A percentile compares a stretch with the other conserved stretches of the same genome.
phyloP scores from a whole-genome alignment of 2,329 filamentous ascomycete genomes.

The Raffaelea arxii region DNA sequence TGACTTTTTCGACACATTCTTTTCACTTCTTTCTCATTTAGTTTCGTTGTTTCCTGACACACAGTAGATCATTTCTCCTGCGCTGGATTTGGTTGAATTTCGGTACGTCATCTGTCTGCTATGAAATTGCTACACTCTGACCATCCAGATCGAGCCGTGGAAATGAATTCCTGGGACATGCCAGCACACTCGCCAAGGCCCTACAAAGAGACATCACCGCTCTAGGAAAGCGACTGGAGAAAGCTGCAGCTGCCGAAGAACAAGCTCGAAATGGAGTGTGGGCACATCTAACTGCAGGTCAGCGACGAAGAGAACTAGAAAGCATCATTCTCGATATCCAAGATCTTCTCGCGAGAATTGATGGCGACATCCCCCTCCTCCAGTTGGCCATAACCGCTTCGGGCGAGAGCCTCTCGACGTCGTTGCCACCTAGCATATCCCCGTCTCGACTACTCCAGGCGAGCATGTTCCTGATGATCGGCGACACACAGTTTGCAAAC shows the following conservation, averaged over 20 bases:
- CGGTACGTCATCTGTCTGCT: conserved; percentile 45
- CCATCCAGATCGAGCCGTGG: conserved; percentile 35
- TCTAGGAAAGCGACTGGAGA: conserved; percentile 65
- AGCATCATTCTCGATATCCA: conserved; percentile 68
- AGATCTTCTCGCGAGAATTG: conserved; percentile 65
- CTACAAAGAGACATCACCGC: conserved; percentile 75
- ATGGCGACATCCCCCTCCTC: conserved; percentile 83
- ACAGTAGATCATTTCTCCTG: conserved; percentile 69
- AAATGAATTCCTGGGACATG: conserved; percentile 63
- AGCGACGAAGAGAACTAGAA: conserved; percentile 55
- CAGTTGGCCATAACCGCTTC: conserved; percentile 92
- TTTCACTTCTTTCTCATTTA: background rate
- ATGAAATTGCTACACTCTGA: background rate
- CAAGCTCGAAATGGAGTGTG: conserved; percentile 29
- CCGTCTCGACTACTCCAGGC: conserved; percentile 86
- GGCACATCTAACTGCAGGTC: conserved; percentile 38
- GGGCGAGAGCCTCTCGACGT: conserved; percentile 74
- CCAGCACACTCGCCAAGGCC: conserved; percentile 70
- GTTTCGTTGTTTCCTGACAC: background rate
- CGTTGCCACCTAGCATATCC: conserved; percentile 72
- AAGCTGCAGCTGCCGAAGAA: conserved; percentile 57
- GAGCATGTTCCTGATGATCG: conserved; percentile 79
- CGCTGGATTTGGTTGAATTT: conserved; percentile 85
- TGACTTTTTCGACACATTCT: background rate
- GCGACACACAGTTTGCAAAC: conserved; percentile 72